Conservation (phyloP, 768 basidiomycete genomes). For the Solioccasus polychromus region DNA sequence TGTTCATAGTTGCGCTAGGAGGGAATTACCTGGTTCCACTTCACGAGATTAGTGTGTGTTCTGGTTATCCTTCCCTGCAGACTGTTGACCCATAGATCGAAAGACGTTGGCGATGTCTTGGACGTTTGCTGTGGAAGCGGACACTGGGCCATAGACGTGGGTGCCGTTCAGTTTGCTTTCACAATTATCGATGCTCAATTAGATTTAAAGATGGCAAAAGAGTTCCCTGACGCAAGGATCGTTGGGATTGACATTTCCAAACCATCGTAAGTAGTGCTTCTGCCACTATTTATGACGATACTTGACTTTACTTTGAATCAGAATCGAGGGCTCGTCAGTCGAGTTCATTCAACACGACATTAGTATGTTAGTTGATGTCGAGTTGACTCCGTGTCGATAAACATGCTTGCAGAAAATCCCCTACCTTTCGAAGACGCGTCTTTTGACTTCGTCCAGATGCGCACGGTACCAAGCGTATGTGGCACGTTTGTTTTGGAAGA, state of each 20-base stretch:
- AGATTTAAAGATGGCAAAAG: neutral
- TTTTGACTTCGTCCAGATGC: slow-evolving; percentile 11
- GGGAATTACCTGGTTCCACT: slow-evolving; percentile 3
- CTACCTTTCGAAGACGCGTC: slow-evolving; percentile 9
- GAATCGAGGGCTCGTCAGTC: neutral
- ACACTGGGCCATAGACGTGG: slow-evolving; percentile 6
- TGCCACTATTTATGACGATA: neutral
- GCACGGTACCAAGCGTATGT: slow-evolving; percentile 7
- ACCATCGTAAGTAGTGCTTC: neutral
- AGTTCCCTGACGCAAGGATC: slow-evolving; percentile 1
- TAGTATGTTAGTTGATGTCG: neutral
- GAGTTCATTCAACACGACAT: slow-evolving; percentile 3
- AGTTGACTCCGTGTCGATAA: neutral
- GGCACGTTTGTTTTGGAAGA: neutral
- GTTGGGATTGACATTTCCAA: slow-evolving; percentile 5
- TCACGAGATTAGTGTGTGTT: neutral
- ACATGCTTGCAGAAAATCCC: neutral
- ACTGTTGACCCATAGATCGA: neutral
- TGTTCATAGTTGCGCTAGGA: neutral
- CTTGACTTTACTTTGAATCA: neutral
- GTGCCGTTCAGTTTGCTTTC: neutral
- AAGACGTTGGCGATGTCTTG: slow-evolving; percentile 3
- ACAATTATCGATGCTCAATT: neutral
- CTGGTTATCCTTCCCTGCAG: neutral
- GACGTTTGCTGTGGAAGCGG: slow-evolving; percentile 7